A percentile compares a stretch with the other conserved stretches of the same genome.
phyloP scores from a whole-genome alignment of 164 flowering plant species.

The Chimonanthus salicifolius region DNA sequence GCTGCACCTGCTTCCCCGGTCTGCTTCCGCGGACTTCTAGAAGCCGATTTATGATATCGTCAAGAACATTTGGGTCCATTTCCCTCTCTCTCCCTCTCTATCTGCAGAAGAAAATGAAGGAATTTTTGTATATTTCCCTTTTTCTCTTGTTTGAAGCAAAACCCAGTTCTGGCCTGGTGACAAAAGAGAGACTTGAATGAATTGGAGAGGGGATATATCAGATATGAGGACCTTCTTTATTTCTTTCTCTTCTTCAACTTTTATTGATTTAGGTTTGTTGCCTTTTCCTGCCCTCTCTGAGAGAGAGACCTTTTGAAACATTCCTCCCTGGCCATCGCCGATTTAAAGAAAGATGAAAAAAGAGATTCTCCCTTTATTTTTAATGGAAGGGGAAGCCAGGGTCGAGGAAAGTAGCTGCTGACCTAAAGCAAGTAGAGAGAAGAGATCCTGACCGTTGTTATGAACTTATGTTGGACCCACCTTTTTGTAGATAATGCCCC shows the following conservation, averaged over 20 bases:
- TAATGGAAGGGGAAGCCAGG: background rate
- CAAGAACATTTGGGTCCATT: conserved; percentile 54
- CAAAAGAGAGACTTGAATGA: background rate
- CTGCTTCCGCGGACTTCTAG: conserved; percentile 46
- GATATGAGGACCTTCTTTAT: conserved; percentile 1
- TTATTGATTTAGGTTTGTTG: conserved; percentile 7
- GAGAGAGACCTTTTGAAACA: conserved; percentile 15
- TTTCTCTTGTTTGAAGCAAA: background rate
- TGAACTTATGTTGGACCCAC: no score
- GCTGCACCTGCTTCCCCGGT: conserved; percentile 76
- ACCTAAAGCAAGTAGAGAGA: no score
- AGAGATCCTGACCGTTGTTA: no score
- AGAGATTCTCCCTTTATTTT: background rate
- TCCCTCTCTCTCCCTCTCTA: conserved; percentile 1
- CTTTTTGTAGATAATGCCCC: no score
- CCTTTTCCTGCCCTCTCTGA: conserved; percentile 10
- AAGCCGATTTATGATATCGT: conserved; percentile 52
- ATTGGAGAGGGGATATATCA: conserved; percentile 1
- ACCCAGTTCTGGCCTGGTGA: background rate
- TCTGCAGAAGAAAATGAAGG: background rate
- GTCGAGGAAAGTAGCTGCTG: no score
- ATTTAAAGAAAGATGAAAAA: conserved; percentile 4
- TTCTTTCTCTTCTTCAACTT: background rate
- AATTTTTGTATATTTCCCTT: background rate
- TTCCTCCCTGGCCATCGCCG: conserved; percentile 17